These are phyloP conservation scores for Stagonosporopsis chrysanthemi DNA, from an alignment of 2,329 filamentous ascomycete genomes.

Conservation along the genomic window DNA sequence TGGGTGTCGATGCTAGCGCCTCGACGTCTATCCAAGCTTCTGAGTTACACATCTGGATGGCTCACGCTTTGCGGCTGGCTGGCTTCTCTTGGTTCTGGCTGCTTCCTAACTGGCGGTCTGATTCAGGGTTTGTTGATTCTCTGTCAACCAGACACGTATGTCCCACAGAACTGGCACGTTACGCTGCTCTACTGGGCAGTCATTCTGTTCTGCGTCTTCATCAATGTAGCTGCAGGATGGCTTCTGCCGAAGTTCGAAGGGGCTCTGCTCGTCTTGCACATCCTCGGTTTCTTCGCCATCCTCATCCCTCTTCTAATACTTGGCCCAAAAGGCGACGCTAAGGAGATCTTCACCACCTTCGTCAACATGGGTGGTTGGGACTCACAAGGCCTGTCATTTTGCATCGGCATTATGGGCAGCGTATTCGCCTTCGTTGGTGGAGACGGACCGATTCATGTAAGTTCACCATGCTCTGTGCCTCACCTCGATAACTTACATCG, in stretches of 20 bases:
- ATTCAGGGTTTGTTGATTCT: constrained; percentile 48
- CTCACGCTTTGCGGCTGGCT: constrained; percentile 53
- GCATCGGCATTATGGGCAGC: constrained; percentile 49
- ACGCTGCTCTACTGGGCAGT: constrained; percentile 59
- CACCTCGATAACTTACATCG: constrained; percentile 15
- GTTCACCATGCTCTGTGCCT: not conserved
- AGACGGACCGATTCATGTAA: constrained; percentile 50
- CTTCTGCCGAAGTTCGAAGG: constrained; percentile 58
- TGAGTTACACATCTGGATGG: constrained; percentile 56
- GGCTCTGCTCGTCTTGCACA: constrained; percentile 56
- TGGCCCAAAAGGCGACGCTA: constrained; percentile 48
- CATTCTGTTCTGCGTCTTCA: constrained; percentile 47
- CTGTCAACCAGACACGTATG: constrained; percentile 48
- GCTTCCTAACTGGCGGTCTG: constrained; percentile 37
- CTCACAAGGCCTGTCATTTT: constrained; percentile 52
- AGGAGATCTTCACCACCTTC: constrained; percentile 56
- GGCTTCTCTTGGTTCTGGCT: constrained; percentile 39
- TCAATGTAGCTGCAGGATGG: constrained; percentile 56
- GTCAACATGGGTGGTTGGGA: constrained; percentile 55
- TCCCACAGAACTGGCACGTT: constrained; percentile 56
- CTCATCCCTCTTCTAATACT: constrained; percentile 56
- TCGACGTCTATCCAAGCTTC: constrained; percentile 43
- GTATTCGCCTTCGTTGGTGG: constrained; percentile 49
- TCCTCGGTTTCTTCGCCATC: constrained; percentile 60
- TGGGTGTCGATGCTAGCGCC: constrained; percentile 54